Conservation (phyloP, 2,329 filamentous ascomycete genomes). For the Venturia aucupariae region DNA sequence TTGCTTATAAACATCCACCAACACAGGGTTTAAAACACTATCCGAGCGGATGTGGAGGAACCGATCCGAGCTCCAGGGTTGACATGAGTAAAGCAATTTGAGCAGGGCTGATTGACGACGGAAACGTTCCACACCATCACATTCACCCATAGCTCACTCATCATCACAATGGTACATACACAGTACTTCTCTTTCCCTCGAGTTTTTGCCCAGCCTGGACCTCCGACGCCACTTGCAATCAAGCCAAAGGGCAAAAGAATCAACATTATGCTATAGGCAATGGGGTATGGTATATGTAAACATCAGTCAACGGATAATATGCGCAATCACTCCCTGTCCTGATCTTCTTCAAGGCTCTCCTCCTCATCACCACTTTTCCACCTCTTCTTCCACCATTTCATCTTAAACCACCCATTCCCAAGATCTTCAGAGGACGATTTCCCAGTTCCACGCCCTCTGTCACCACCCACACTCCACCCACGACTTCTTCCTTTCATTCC, state of each 20-base stretch:
- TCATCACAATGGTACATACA: too few species aligned
- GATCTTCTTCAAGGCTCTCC: neutral
- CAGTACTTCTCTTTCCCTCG: too few species aligned
- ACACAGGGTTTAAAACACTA: neutral
- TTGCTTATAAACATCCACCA: neutral
- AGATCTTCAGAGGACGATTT: neutral
- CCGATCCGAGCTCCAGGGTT: neutral
- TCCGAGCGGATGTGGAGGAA: neutral
- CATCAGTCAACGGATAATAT: neutral
- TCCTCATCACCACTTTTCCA: constrained; percentile 8
- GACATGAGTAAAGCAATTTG: neutral
- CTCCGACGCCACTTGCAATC: neutral
- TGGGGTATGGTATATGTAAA: constrained; percentile 5
- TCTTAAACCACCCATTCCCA: constrained; percentile 5
- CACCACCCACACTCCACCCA: constrained; percentile 8
- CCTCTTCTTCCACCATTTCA: constrained; percentile 15
- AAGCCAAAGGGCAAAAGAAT: neutral
- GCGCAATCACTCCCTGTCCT: neutral
- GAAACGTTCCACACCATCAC: too few species aligned
- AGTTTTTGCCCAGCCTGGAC: too few species aligned
- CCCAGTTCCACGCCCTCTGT: neutral
- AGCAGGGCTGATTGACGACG: neutral
- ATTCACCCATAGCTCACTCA: too few species aligned
- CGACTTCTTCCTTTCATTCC: neutral
- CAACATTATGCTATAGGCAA: neutral